These are phyloP conservation scores for Candida sp. DNA, from an alignment of 1,139 yeast genomes.

Conservation along the genomic window DNA sequence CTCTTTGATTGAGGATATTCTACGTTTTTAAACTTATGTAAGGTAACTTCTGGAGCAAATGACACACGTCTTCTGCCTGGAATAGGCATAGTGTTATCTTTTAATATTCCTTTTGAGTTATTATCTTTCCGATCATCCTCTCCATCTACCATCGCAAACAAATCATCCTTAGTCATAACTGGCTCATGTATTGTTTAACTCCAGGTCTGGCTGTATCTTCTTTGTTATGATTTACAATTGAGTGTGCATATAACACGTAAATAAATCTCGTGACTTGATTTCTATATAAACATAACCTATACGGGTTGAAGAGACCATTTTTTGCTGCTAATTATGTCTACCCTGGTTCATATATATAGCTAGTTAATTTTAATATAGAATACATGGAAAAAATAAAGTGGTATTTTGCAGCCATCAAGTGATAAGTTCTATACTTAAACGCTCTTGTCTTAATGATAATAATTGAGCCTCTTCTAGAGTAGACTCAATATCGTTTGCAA, in stretches of 20 bases:
- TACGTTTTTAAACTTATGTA: constrained; percentile 59
- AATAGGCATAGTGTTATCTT: constrained; percentile 22
- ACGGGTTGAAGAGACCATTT: too few relatives aligned
- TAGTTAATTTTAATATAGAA: too few relatives aligned
- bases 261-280: constrained; percentile 1
- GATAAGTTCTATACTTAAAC: constrained; percentile 11
- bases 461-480: constrained; percentile 11
- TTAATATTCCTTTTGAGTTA: constrained; percentile 21
- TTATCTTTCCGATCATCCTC: not conserved
- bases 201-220: not conserved
- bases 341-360: too few relatives aligned
- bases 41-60: constrained; percentile 74
- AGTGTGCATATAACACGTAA: not conserved
- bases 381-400: too few relatives aligned
- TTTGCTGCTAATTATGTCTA: too few relatives aligned
- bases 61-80: constrained; percentile 53
- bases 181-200: not conserved
- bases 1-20: constrained; percentile 24
- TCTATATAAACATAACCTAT: not conserved
- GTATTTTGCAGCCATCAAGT: constrained; percentile 4
- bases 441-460: constrained; percentile 9
- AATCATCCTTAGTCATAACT: not conserved
- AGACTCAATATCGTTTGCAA: constrained; percentile 12
- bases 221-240: not conserved
- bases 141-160: constrained; percentile 1